Conservation (phyloP, 352 stramenopile species). For the Pythium vanterpoolii region DNA sequence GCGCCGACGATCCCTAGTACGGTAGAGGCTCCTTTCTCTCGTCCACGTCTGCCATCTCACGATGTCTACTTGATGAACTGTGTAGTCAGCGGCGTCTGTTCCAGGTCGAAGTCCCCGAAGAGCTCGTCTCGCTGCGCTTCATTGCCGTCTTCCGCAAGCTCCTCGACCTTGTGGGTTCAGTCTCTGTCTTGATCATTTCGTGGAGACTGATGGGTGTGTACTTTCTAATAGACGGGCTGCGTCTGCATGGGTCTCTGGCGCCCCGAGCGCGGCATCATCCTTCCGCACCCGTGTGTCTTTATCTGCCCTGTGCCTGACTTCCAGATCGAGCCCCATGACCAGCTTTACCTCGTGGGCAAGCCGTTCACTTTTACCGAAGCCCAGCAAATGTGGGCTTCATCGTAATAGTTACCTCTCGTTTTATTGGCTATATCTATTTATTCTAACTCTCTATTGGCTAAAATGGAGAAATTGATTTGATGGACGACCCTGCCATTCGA, state of each 20-base stretch:
- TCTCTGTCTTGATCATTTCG: background rate
- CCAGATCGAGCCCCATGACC: conserved; percentile 50
- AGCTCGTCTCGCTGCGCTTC: conserved; percentile 48
- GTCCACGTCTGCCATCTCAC: background rate
- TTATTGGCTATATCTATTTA: conserved; percentile 20
- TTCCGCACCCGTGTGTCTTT: conserved; percentile 70
- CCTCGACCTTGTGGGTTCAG: conserved; percentile 46
- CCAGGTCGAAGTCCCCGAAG: conserved; percentile 52
- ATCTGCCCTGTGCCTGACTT: conserved; percentile 53
- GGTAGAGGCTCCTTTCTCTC: background rate
- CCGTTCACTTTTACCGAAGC: conserved; percentile 45
- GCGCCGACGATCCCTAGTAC: conserved; percentile 53
- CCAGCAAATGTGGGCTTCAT: conserved; percentile 30
- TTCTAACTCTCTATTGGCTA: conserved; percentile 12
- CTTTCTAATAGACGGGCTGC: conserved; percentile 39
- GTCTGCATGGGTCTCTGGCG: conserved; percentile 66
- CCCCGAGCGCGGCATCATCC: conserved; percentile 40
- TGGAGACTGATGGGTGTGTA: background rate
- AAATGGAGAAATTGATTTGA: conserved; percentile 6
- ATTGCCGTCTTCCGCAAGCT: conserved; percentile 67
- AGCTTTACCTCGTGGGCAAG: conserved; percentile 71
- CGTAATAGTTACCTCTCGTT: background rate
- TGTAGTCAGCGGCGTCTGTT: conserved; percentile 58
- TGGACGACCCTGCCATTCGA: conserved; percentile 13
- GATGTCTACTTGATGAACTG: too few species aligned